A percentile compares a stretch with the other conserved stretches of the same genome.
phyloP scores from a whole-genome alignment of 805 yeast genomes.

The Spathaspora hagerdaliae region DNA sequence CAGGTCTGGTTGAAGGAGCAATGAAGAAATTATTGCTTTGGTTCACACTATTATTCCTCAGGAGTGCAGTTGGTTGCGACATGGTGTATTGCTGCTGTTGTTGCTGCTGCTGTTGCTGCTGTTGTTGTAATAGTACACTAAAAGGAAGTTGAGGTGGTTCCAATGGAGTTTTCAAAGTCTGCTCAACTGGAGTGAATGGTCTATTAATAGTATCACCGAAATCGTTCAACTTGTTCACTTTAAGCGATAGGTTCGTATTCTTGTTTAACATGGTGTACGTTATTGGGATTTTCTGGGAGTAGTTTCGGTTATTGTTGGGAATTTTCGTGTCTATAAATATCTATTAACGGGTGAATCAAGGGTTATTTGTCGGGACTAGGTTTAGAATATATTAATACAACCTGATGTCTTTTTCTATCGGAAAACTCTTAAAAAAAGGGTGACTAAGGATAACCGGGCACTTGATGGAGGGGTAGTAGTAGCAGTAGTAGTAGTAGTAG shows the following conservation, averaged over 20 bases:
- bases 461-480: no score
- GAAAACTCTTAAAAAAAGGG: no score
- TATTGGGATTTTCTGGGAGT: no score
- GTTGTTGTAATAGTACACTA: not conserved
- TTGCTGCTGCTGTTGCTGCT: not conserved
- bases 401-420: no score
- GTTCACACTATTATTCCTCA: not conserved
- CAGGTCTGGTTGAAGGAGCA: not conserved
- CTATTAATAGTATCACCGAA: slow-evolving; percentile 10
- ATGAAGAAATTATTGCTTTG: not conserved
- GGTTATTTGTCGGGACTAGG: no score
- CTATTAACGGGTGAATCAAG: no score
- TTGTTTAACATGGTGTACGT: slow-evolving; percentile 22
- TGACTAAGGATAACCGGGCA: no score
- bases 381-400: no score
- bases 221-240: slow-evolving; percentile 23
- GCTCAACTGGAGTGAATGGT: slow-evolving; percentile 45
- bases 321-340: no score
- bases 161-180: slow-evolving; percentile 37
- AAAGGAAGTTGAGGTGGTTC: slow-evolving; percentile 20
- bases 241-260: slow-evolving; percentile 26
- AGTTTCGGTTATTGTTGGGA: no score
- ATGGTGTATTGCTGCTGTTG: not conserved
- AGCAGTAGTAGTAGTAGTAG: no score
- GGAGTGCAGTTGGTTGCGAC: slow-evolving; percentile 3